These are phyloP conservation scores for Solanum ahanhuiri DNA, from an alignment of 257 asterid genomes.

Conservation along the genomic window DNA sequence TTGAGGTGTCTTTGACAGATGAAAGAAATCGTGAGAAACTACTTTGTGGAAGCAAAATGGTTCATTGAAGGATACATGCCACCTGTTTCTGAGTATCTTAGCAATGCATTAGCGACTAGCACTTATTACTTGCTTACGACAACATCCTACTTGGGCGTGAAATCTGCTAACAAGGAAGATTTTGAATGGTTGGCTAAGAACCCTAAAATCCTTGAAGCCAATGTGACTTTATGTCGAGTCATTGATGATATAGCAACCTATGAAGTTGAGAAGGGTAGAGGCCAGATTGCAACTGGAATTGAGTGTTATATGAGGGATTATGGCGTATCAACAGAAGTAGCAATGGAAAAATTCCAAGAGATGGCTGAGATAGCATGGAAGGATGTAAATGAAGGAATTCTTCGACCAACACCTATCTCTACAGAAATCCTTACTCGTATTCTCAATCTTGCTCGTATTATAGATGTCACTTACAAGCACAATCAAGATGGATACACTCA, in stretches of 20 bases:
- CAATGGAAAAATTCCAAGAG: slow-evolving; percentile 15
- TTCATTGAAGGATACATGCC: slow-evolving; percentile 19
- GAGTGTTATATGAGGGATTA: slow-evolving; percentile 40
- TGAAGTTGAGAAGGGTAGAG: slow-evolving; percentile 34
- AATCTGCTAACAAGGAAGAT: background rate
- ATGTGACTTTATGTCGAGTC: background rate
- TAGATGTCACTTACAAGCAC: slow-evolving; percentile 26
- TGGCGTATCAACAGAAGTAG: slow-evolving; percentile 23
- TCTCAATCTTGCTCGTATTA: slow-evolving; percentile 20
- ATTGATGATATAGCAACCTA: background rate
- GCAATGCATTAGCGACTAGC: background rate
- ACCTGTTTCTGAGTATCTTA: background rate
- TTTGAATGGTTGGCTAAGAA: background rate
- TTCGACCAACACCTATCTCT: slow-evolving; percentile 2
- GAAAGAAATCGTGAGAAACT: background rate
- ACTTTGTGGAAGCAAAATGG: background rate
- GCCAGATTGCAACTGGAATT: slow-evolving; percentile 35
- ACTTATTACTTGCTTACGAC: slow-evolving; percentile 12
- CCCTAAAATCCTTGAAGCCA: background rate
- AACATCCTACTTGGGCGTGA: slow-evolving; percentile 27
- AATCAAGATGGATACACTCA: slow-evolving; percentile 34
- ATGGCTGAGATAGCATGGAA: slow-evolving; percentile 41
- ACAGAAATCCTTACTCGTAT: slow-evolving; percentile 11
- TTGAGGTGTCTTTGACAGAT: background rate
- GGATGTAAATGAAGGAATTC: slow-evolving; percentile 33